Base-by-base conservation (phyloP, 1,139 yeast genomes). In the Hyphopichia buzzinii region DNA sequence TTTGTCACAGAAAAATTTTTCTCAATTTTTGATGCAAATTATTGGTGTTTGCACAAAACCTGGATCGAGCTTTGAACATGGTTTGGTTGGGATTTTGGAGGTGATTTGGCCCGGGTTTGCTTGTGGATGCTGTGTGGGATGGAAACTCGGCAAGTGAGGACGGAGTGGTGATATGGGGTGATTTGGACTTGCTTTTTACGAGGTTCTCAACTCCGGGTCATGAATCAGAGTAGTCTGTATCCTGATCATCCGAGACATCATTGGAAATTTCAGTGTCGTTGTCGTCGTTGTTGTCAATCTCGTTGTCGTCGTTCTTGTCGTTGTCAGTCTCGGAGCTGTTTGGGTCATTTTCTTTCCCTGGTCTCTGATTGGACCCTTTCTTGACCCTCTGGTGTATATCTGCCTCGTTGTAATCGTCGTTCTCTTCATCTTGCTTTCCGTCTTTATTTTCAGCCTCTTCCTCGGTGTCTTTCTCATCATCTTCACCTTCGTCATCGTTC, bases 381-480 rank as follows among this genome's bases (percentile, higher is more conserved):
- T 26, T 33, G 33, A 3, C 14, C 33, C 15, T 33, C 36, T 17
- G 31, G 2, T 26, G 21, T 28, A 33, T 25, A 11, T 21, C 28
- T 28, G 24, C 29, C 15, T 23, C 37, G 8, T 17, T 15, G 3
- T 32, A 35, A 11, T 25, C 19, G n/a, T 34, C 35, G 16, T 29
- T 30, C 12, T 26, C 37, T 17, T 33, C 39, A 3, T 35, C 39
- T 11, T 26, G 27, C 27, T 40, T 46, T 19, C 17, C 37, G 6
- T 39, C 44, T 26, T 26, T 32, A 23, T 37, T 38, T 19, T 31
- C 40, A 8, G 29, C 39, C 4, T 29, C 38, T 17, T 21, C 28
- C 11, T 29, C 35, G 4, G 25, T 35, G 17, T 17, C 35, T 23
- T 34, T 39, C 23, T 25, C 34, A 7, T 34, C 30, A 31, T 33